phyloP scores from a whole-genome alignment of 441 rosid species.

The Theobroma grandiflorum region DNA sequence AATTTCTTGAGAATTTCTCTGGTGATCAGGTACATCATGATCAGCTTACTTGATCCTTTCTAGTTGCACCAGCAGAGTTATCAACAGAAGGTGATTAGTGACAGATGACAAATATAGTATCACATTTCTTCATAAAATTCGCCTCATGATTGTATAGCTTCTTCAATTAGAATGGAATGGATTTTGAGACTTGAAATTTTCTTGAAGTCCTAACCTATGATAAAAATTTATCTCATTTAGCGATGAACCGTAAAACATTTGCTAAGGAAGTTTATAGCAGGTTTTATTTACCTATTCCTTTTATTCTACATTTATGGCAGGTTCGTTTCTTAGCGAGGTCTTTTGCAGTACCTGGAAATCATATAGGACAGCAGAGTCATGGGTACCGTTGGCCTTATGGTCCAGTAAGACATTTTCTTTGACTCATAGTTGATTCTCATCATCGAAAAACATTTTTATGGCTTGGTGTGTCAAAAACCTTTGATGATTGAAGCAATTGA shows the following conservation, averaged over 20 bases:
- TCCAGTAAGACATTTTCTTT: slow-evolving; percentile 70
- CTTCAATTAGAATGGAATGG: not conserved
- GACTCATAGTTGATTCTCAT: slow-evolving; percentile 6
- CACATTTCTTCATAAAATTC: not conserved
- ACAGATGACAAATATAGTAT: not conserved
- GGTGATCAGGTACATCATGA: slow-evolving; percentile 85
- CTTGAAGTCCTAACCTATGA: not conserved
- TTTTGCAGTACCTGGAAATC: slow-evolving; percentile 93
- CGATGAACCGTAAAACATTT: not conserved
- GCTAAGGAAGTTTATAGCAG: not conserved
- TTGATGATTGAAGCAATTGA: not conserved
- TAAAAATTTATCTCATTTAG: not conserved
- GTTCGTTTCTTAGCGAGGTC: slow-evolving; percentile 95
- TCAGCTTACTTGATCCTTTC: slow-evolving; percentile 15
- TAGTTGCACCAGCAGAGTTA: slow-evolving; percentile 2
- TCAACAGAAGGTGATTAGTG: not conserved
- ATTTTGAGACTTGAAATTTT: not conserved
- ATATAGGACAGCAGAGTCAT: slow-evolving; percentile 96
- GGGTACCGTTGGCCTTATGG: slow-evolving; percentile 99
- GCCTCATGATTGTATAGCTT: slow-evolving; percentile 6
- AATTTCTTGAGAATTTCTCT: slow-evolving; percentile 90
- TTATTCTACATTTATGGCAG: slow-evolving; percentile 43
- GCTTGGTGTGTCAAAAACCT: not conserved
- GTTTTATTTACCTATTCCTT: slow-evolving; percentile 8
- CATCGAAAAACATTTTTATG: slow-evolving; percentile 12